Base-by-base conservation (phyloP, 2,329 filamentous ascomycete genomes). In the Phialophora expanda region DNA sequence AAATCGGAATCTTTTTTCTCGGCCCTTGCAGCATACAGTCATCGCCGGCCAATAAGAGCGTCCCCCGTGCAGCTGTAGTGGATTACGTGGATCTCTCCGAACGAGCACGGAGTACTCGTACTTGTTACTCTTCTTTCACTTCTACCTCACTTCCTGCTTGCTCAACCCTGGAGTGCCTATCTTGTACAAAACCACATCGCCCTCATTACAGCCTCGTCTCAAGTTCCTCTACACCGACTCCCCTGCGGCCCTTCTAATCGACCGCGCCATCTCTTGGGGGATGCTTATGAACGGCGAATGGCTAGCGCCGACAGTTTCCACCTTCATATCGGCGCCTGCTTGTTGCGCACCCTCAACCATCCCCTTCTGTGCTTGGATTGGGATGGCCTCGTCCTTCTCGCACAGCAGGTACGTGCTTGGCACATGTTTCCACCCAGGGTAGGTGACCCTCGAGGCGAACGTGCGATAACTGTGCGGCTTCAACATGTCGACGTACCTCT, bases 251-350 rank as follows among this genome's bases (percentile, higher is more conserved):
- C 63, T 58, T 64, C 69, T 63, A 55, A 81, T 71, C 64, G 75
- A 74, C 14, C 66, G 71, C 3, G 75, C 78, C 58, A 76, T 71
- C 56, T 74, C 74, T 54, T 74, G 74, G 0, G 78, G 75, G 71
- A 72, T 75, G 38, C 76, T 78, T 69, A 81, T 64, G 67, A 80
- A 82, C 20, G 79, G 80, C 68, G 76, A 79, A 69, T 82, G 80
- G 0, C 76, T 75, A 14, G 69, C 71, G 63, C 77, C 73, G 4
- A 76, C 59, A 22, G 73, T 76, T 60, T 75, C 74, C 4, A 76
- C 73, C 44, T 73, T 72, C 20, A 77, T 68, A 1, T 75, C 70
- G 0, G 66, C 76, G 0, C 76, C 76, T 24, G 58, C 58, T 38
- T 61, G 32, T 28, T 61, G 58, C 30, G 75, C 73, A 17, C 64